A percentile compares a stretch with the other conserved stretches of the same genome.
Conservation (phyloP, 129 eudicot species). For the Flaveria trinervia region DNA sequence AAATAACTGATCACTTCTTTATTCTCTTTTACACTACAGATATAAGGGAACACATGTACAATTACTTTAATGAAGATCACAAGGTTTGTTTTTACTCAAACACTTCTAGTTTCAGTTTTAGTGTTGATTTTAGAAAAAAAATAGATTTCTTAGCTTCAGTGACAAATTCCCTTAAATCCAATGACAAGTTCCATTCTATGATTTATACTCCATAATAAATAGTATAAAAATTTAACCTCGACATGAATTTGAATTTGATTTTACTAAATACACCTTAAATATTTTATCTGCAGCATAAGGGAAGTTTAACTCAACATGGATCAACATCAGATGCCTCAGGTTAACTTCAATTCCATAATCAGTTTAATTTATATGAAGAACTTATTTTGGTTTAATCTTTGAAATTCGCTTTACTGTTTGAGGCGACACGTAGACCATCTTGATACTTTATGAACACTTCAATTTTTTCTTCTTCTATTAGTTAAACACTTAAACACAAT, state of each 20-base stretch:
- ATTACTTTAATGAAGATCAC: conserved; percentile 41
- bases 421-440: no score
- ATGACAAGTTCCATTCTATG: not conserved
- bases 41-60: conserved; percentile 40
- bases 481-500: not conserved
- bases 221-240: no score
- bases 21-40: conserved; percentile 39
- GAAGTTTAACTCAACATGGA: conserved; percentile 53
- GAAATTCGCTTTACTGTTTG: no score
- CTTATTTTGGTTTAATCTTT: no score
- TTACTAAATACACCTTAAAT: not conserved
- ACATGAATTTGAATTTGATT: not conserved
- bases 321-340: conserved; percentile 59
- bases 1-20: conserved; percentile 1
- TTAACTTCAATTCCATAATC: conserved; percentile 17
- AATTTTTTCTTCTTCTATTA: no score
- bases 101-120: not conserved
- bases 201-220: not conserved
- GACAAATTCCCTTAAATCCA: no score
- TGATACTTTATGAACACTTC: no score
- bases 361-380: not conserved
- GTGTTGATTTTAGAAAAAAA: not conserved
- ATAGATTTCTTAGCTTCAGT: not conserved
- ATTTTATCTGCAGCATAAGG: conserved; percentile 34
- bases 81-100: conserved; percentile 40